phyloP scores from a whole-genome alignment of 768 basidiomycete genomes.

The Boletus coccyginus region DNA sequence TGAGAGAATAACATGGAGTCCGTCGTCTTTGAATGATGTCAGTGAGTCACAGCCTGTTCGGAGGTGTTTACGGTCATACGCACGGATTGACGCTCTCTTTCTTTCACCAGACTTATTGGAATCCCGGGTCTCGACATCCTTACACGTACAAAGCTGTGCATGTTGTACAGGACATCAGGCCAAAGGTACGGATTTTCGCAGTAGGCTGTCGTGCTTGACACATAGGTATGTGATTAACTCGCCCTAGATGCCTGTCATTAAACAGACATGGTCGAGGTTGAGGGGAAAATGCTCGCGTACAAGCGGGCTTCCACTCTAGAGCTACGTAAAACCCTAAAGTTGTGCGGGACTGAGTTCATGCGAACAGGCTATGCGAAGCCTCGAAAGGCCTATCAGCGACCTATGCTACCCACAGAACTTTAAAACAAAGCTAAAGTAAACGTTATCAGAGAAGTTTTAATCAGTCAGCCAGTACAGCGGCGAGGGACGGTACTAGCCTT shows the following conservation, averaged over 20 bases:
- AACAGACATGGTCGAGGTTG: not conserved
- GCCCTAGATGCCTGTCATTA: not conserved
- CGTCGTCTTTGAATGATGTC: not conserved
- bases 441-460: not conserved
- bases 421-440: not conserved
- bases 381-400: not conserved
- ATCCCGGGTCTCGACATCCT: not conserved
- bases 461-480: not conserved
- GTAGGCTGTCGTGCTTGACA: not conserved
- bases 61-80: not conserved
- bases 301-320: not conserved
- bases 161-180: too few species aligned
- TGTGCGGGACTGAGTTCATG: not conserved
- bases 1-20: not conserved
- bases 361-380: conserved; percentile 3
- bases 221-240: not conserved
- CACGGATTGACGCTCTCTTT: not conserved
- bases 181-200: not conserved
- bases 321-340: not conserved
- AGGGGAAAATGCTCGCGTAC: not conserved
- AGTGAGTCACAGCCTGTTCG: too few species aligned
- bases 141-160: not conserved
- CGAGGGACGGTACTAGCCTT: not conserved
- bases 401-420: too few species aligned
- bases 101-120: not conserved